Percentiles rank a stretch among this genome's conserved stretches.
These are phyloP conservation scores for Rhododendron williamsianum DNA, from an alignment of 148 eudicot species.

Conservation along the genomic window DNA sequence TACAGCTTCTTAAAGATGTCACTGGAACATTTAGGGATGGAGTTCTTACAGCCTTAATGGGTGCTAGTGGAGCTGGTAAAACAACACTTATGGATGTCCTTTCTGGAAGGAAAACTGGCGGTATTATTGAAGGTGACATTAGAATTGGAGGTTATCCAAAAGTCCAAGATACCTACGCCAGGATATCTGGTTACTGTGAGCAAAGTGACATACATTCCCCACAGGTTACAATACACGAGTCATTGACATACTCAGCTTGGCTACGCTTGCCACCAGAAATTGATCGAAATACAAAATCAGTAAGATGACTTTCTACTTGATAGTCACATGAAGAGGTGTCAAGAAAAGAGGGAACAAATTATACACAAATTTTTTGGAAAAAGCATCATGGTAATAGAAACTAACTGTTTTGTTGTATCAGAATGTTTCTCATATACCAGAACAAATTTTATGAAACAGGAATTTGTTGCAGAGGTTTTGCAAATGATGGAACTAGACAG, in stretches of 20 bases:
- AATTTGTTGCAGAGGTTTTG: conserved; percentile 45
- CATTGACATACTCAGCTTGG: conserved; percentile 29
- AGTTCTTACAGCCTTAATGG: conserved; percentile 35
- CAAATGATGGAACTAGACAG: conserved; percentile 42
- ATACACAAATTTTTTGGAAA: background rate
- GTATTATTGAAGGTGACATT: conserved; percentile 28
- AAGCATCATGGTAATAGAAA: background rate
- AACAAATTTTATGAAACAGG: conserved; percentile 19
- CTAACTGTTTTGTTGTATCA: background rate
- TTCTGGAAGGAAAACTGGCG: conserved; percentile 31
- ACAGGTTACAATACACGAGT: conserved; percentile 8
- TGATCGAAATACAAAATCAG: conserved; percentile 12
- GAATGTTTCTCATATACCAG: background rate
- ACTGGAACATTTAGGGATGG: conserved; percentile 30
- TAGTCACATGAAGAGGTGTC: background rate
- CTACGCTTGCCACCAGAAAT: conserved; percentile 20
- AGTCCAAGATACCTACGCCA: conserved; percentile 27
- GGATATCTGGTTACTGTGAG: conserved; percentile 34
- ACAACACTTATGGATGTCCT: conserved; percentile 37
- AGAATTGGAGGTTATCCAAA: conserved; percentile 30
- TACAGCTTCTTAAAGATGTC: conserved; percentile 23
- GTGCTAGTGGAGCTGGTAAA: conserved; percentile 39
- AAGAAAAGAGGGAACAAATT: background rate
- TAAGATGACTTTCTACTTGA: background rate
- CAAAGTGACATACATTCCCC: too few relatives aligned